A percentile compares a stretch with the other conserved stretches of the same genome.
phyloP scores from a whole-genome alignment of 148 eudicot species.

The Amaranthus palmeri region DNA sequence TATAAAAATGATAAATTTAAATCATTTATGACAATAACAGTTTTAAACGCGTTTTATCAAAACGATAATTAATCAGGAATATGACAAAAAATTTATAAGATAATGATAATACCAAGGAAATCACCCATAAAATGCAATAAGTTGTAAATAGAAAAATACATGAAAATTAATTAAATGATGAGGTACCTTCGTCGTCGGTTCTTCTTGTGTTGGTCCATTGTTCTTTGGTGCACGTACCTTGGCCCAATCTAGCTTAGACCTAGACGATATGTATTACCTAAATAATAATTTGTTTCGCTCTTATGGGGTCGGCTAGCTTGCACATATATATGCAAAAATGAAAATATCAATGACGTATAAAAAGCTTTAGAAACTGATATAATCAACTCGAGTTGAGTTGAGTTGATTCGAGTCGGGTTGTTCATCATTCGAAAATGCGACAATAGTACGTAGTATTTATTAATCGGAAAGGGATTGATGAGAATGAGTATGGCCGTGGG shows the following conservation, averaged over 20 bases:
- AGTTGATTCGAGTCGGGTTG: not conserved
- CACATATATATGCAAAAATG: not conserved
- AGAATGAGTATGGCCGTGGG: not conserved
- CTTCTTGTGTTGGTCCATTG: conserved; percentile 21
- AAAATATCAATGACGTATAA: not conserved
- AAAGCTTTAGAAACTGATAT: not conserved
- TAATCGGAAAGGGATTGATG: not conserved
- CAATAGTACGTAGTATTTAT: not conserved
- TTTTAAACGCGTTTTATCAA: no score
- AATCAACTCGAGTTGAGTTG: no score
- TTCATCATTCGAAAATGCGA: not conserved
- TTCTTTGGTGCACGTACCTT: not conserved
- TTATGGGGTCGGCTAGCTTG: not conserved
- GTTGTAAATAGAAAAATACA: no score
- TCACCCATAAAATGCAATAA: no score
- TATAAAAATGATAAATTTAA: no score
- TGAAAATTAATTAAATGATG: not conserved
- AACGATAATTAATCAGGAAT: no score
- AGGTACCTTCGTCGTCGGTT: conserved; percentile 19
- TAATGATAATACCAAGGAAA: no score
- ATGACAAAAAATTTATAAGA: no score
- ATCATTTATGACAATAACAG: no score
- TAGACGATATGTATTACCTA: not conserved
- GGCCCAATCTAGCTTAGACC: not conserved
- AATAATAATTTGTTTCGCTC: not conserved